phyloP scores from a whole-genome alignment of 1,139 yeast species.

The Saccharomyces hybrid region DNA sequence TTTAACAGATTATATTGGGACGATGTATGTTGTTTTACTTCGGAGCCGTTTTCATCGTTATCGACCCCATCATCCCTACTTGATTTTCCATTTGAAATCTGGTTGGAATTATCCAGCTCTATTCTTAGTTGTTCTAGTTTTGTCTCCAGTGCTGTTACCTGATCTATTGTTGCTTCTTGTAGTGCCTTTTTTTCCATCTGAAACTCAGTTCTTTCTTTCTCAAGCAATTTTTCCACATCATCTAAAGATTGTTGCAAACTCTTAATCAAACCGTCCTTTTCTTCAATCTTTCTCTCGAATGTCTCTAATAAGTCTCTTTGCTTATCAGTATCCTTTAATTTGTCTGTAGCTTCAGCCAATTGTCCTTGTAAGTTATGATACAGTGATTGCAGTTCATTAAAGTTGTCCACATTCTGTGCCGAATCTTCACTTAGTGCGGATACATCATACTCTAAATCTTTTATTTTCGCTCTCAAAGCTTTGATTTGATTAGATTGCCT shows the following conservation, averaged over 20 bases:
- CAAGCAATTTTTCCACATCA: conserved; percentile 22
- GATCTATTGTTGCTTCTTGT: conserved; percentile 21
- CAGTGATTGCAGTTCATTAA: conserved; percentile 30
- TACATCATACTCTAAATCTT: conserved; percentile 28
- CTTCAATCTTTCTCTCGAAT: conserved; percentile 26
- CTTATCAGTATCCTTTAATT: conserved; percentile 5
- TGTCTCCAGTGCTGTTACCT: conserved; percentile 33
- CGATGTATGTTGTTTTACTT: conserved; percentile 11
- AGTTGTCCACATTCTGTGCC: conserved; percentile 40
- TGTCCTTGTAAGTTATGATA: conserved; percentile 30
- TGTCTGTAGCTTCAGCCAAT: conserved; percentile 30
- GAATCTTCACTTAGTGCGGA: background rate
- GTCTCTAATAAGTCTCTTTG: background rate
- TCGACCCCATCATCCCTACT: background rate
- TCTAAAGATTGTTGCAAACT: conserved; percentile 28
- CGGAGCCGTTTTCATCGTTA: conserved; percentile 11
- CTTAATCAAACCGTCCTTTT: conserved; percentile 34
- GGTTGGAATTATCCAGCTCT: conserved; percentile 32
- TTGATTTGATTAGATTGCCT: conserved; percentile 62
- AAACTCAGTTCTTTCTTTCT: conserved; percentile 19
- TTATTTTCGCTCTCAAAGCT: conserved; percentile 41
- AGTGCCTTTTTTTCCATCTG: conserved; percentile 22
- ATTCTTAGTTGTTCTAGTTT: conserved; percentile 39
- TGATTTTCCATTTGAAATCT: conserved; percentile 10
- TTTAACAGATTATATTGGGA: conserved; percentile 42